Percentiles rank a stretch among this genome's conserved stretches.
Conservation (phyloP, 2,329 filamentous ascomycete species). For the Fusarium duplospermum region DNA sequence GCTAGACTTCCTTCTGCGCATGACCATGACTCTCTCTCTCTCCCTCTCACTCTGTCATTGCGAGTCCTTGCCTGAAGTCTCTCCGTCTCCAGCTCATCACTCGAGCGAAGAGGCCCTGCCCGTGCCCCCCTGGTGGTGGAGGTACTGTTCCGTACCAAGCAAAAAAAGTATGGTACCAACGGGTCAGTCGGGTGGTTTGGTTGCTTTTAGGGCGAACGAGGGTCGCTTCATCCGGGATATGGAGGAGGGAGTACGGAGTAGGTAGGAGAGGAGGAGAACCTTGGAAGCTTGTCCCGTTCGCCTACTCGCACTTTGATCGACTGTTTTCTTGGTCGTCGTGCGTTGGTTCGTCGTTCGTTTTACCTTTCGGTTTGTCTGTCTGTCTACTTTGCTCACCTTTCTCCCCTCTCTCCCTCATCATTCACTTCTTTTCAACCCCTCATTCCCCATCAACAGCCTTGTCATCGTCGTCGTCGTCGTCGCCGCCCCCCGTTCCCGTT, state of each 20-base stretch:
- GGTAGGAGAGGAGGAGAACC: neutral
- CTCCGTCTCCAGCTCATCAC: constrained; percentile 16
- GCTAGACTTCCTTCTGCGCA: constrained; percentile 32
- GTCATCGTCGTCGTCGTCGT: neutral
- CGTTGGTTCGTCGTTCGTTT: constrained; percentile 3
- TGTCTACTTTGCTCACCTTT: neutral
- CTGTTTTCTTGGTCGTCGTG: neutral
- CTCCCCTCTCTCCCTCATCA: neutral
- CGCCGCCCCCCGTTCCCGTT: neutral
- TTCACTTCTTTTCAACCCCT: neutral
- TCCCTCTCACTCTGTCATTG: neutral
- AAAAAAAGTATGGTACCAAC: constrained; percentile 7
- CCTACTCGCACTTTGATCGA: neutral
- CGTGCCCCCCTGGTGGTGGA: constrained; percentile 23
- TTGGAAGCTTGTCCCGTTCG: constrained; percentile 7
- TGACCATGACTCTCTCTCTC: constrained; percentile 24
- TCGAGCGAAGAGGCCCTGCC: neutral
- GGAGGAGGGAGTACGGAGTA: neutral
- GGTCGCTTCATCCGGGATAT: constrained; percentile 8
- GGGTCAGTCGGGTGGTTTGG: constrained; percentile 22
- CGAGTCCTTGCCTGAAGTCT: neutral
- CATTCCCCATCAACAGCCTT: neutral
- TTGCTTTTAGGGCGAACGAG: neutral
- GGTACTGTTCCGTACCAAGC: neutral
- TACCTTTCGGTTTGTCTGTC: neutral